These are phyloP conservation scores for Claviceps capensis DNA, from an alignment of 2,329 filamentous ascomycete genomes.

Conservation along the genomic window DNA sequence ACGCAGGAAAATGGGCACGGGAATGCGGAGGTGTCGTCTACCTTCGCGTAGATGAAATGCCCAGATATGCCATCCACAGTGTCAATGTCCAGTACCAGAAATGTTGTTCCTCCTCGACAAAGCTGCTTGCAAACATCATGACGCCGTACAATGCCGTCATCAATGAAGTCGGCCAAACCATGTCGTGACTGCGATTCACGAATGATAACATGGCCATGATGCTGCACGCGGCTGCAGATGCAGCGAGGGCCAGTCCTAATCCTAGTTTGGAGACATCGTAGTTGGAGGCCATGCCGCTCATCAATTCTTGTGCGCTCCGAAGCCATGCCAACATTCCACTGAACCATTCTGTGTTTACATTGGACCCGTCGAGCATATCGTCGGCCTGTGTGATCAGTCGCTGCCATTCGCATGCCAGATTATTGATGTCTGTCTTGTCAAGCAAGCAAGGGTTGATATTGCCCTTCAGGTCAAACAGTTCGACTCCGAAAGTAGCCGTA, in stretches of 20 bases:
- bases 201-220: constrained; percentile 6
- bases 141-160: constrained; percentile 43
- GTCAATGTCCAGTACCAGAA: constrained; percentile 92
- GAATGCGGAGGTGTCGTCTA: constrained; percentile 7
- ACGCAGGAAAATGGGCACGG: not conserved
- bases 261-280: constrained; percentile 60
- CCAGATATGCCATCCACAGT: constrained; percentile 49
- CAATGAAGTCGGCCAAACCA: constrained; percentile 38
- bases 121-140: constrained; percentile 98
- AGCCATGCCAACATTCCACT: constrained; percentile 46
- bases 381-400: constrained; percentile 15
- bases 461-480: constrained; percentile 25
- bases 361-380: constrained; percentile 10
- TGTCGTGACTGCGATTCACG: constrained; percentile 10
- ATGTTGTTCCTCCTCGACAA: constrained; percentile 95
- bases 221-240: constrained; percentile 16
- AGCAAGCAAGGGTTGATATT: constrained; percentile 23
- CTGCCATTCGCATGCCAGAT: constrained; percentile 58
- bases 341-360: constrained; percentile 26
- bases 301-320: constrained; percentile 56
- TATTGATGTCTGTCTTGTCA: constrained; percentile 29
- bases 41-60: constrained; percentile 31
- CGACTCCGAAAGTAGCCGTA: constrained; percentile 50
- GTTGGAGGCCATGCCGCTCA: constrained; percentile 86
- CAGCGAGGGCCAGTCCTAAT: constrained; percentile 27